These are phyloP conservation scores for Candida nonsorbophila DNA, from an alignment of 805 yeast genomes.

Conservation along the genomic window DNA sequence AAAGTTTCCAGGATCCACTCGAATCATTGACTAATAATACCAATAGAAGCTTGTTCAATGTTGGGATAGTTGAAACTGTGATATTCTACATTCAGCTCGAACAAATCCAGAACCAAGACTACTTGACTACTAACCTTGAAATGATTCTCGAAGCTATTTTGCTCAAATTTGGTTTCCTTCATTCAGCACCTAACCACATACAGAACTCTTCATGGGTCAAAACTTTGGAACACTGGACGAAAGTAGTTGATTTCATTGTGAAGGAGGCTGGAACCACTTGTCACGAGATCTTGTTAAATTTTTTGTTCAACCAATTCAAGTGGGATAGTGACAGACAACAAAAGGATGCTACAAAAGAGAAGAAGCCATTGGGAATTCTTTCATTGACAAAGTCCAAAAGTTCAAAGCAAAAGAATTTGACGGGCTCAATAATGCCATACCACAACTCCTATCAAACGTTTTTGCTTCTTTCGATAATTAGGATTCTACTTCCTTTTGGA, in stretches of 20 bases:
- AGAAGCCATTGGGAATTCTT: slow-evolving; percentile 2
- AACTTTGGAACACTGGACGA: slow-evolving; percentile 21
- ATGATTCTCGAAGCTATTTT: slow-evolving; percentile 25
- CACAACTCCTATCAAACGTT: slow-evolving; percentile 30
- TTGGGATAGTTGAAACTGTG: slow-evolving; percentile 27
- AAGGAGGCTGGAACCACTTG: slow-evolving; percentile 31
- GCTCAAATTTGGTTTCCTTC: slow-evolving; percentile 21
- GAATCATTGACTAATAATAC: slow-evolving; percentile 9
- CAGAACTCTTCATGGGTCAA: slow-evolving; percentile 29
- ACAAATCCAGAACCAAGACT: slow-evolving; percentile 35
- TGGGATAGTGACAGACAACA: slow-evolving; percentile 2
- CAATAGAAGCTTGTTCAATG: slow-evolving; percentile 18
- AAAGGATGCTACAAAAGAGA: slow-evolving; percentile 3
- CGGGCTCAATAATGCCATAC: slow-evolving; percentile 20
- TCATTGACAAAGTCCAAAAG: slow-evolving; percentile 3
- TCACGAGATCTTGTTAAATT: slow-evolving; percentile 31
- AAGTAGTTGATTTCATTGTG: slow-evolving; percentile 23
- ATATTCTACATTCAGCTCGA: slow-evolving; percentile 34
- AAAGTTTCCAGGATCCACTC: slow-evolving; percentile 1
- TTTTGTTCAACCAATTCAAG: slow-evolving; percentile 24
- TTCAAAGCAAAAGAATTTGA: slow-evolving; percentile 17
- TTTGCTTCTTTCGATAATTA: slow-evolving; percentile 24
- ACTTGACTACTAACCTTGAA: slow-evolving; percentile 20
- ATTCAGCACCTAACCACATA: slow-evolving; percentile 16
- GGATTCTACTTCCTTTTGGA: slow-evolving; percentile 30